Base-by-base conservation (phyloP, 2,329 filamentous ascomycete genomes). In the Exophiala lecanii-corni region DNA sequence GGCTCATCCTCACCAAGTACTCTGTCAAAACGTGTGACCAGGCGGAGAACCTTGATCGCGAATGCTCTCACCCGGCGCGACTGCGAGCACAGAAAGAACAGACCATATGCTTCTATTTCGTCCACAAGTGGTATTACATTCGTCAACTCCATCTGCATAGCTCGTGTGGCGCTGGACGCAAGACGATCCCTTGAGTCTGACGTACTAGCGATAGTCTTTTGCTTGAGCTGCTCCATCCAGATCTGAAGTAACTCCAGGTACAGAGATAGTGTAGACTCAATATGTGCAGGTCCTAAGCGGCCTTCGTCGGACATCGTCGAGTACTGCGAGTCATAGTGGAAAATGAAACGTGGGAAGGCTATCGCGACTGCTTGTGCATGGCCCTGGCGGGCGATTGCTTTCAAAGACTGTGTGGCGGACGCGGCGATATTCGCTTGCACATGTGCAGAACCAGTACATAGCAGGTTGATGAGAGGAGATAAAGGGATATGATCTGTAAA, bases 261-360 rank as follows among this genome's bases (percentile, higher is more conserved):
- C 9, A 98, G 74, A 50, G 85, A 83, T 15, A 98, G 66, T 0
- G 92, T 98, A 54, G 83, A 95, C 62, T 98, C 92, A 44, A 98
- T 96, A 59, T 98, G 92, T 3, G 84, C 86, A 23, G 87, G 82
- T 0, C 91, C 92, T 17, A 98, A 79, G 82, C 98, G 92, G 2
- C 92, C 92, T 21, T 94, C 92, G 59, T 98, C 92, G 7, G 89
- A 95, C 82, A 97, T 96, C 21, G 92, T 97, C 1, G 91, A 88
- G 63, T 98, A 98, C 17, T 89, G 82, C 54, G 94, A 89, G 62
- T 98, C 94, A 62, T 97, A 98, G 55, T 92, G 95, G 70, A 98
- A 98, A 40, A 98, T 98, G 65, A 97, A 98, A 18, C 89, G 78
- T 26, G 92, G 87, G 65, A 98, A 98, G 0, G 92, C 91, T 65